A percentile compares a stretch with the other conserved stretches of the same genome.
Evolutionary conservation across 1,284 basidiomycete genomes (phyloP).

Genomic region (Trichosporon sp.): DNA sequence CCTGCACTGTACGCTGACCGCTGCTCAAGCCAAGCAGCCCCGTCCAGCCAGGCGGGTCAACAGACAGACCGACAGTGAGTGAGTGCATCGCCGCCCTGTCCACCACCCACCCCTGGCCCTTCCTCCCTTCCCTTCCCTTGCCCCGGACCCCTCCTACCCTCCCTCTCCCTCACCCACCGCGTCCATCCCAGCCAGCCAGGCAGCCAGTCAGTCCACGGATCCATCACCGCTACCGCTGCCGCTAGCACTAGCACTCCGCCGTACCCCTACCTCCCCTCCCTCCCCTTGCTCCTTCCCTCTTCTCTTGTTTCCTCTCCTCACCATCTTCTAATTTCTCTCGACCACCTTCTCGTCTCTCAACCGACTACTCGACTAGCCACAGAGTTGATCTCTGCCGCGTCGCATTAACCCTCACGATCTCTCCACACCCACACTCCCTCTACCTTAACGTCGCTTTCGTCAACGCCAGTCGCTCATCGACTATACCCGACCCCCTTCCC

Average conservation of each 20-base stretch:
- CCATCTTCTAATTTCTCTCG: not conserved
- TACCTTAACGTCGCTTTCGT: not conserved
- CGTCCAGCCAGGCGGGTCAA: too few relatives aligned
- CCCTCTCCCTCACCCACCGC: too few relatives aligned
- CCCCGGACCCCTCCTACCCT: too few relatives aligned
- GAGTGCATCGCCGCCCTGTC: too few relatives aligned
- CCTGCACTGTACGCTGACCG: too few relatives aligned
- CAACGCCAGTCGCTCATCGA: not conserved
- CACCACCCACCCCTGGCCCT: too few relatives aligned
- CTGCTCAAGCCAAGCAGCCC: too few relatives aligned
- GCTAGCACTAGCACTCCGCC: not conserved
- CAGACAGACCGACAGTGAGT: too few relatives aligned
- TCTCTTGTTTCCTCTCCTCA: not conserved
- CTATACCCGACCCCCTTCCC: not conserved
- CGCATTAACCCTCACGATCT: not conserved
- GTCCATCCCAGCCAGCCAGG: too few relatives aligned
- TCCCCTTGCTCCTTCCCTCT: not conserved
- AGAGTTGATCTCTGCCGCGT: slow-evolving; percentile 4
- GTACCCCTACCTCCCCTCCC: not conserved
- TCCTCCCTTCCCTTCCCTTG: too few relatives aligned
- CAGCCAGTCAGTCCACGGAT: not conserved
- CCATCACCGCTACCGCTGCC: not conserved
- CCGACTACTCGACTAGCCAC: not conserved
- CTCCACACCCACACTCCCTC: not conserved
- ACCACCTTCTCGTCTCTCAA: not conserved